Evolutionary conservation across 768 basidiomycete species (phyloP).

Genomic region (Chiua virens): DNA sequence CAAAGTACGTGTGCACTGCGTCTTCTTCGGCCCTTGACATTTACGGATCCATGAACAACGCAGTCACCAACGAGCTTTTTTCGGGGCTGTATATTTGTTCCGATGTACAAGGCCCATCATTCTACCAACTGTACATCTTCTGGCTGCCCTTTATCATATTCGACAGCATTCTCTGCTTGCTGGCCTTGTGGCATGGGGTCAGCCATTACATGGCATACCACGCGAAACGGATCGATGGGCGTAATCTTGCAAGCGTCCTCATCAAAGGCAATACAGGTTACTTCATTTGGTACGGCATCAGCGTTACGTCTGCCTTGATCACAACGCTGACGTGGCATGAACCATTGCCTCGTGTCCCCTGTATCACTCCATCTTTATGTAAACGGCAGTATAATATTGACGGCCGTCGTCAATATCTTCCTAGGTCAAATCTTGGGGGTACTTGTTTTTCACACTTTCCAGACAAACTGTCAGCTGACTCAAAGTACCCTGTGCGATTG

Average conservation of each 20-base stretch:
- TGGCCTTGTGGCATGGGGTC: conserved; percentile 1
- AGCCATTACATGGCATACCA: background rate
- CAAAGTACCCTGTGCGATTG: too few relatives aligned
- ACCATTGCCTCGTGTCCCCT: too few relatives aligned
- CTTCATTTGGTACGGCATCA: conserved; percentile 1
- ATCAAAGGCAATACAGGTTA: conserved; percentile 1
- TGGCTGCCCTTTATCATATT: conserved; percentile 11
- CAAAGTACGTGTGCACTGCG: background rate
- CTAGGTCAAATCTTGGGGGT: conserved; percentile 6
- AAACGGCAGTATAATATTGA: too few relatives aligned
- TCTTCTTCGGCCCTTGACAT: too few relatives aligned
- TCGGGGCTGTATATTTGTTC: conserved; percentile 5
- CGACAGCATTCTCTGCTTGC: conserved; percentile 7
- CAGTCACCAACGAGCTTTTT: too few relatives aligned
- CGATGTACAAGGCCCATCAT: background rate
- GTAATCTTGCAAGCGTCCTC: background rate
- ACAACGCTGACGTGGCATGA: too few relatives aligned
- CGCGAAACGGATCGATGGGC: too few relatives aligned
- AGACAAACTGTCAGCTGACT: too few relatives aligned
- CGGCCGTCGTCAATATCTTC: too few relatives aligned
- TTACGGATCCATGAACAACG: too few relatives aligned
- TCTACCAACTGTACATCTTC: background rate
- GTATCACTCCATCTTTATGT: too few relatives aligned
- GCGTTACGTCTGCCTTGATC: too few relatives aligned
- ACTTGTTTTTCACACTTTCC: background rate